These are phyloP conservation scores for Nakaseomyces uthaithaninus DNA, from an alignment of 1,139 yeast species.

Conservation along the genomic window DNA sequence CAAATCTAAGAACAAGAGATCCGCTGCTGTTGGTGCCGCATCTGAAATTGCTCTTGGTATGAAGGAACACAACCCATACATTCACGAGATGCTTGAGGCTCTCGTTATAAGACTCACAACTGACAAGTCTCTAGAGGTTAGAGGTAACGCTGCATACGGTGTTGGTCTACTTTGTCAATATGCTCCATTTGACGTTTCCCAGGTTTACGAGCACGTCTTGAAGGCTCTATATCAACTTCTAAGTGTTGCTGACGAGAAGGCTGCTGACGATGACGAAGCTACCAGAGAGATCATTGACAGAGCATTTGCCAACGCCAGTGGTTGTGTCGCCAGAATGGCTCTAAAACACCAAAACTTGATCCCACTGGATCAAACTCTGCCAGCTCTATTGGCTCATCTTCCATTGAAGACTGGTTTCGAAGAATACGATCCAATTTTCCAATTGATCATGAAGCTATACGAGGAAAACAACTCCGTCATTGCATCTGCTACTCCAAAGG, in stretches of 20 bases:
- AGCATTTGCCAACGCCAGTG: conserved; percentile 89
- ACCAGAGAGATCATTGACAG: conserved; percentile 74
- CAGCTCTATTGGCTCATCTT: conserved; percentile 66
- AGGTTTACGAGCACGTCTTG: conserved; percentile 61
- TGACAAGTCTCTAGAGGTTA: conserved; percentile 81
- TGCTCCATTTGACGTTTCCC: conserved; percentile 51
- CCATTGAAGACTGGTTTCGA: conserved; percentile 87
- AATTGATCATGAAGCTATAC: conserved; percentile 65
- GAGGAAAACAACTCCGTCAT: conserved; percentile 53
- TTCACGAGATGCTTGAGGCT: conserved; percentile 61
- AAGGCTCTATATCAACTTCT: conserved; percentile 72
- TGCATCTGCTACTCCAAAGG: conserved; percentile 49
- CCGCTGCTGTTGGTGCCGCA: conserved; percentile 77
- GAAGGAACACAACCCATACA: conserved; percentile 57
- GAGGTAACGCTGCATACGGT: conserved; percentile 96
- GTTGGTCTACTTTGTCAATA: conserved; percentile 70
- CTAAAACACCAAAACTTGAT: conserved; percentile 63
- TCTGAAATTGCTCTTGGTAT: conserved; percentile 83
- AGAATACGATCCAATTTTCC: conserved; percentile 87
- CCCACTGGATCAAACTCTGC: conserved; percentile 74
- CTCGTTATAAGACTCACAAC: conserved; percentile 60
- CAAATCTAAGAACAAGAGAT: conserved; percentile 67
- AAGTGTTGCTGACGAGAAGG: conserved; percentile 65
- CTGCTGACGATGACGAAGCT: conserved; percentile 64
- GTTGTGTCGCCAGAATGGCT: conserved; percentile 92